phyloP scores from a whole-genome alignment of 345 rosid genomes.

The Rhizophora mangle region DNA sequence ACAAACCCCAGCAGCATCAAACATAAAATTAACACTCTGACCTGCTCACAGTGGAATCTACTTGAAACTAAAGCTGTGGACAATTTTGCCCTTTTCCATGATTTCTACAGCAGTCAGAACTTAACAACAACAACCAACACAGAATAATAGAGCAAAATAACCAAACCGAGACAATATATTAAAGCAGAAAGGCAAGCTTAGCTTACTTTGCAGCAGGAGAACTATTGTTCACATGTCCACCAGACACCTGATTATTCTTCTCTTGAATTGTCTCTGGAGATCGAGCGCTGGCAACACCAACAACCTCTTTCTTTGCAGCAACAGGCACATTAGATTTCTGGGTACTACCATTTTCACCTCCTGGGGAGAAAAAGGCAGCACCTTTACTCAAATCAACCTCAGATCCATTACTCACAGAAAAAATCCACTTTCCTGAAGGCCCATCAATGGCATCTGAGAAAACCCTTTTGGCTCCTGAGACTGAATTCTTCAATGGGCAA shows the following conservation, averaged over 20 bases:
- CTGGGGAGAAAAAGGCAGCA: conserved; percentile 40
- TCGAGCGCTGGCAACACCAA: conserved; percentile 29
- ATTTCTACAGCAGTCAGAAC: background rate
- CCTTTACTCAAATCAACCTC: conserved; percentile 41
- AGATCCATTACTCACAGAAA: conserved; percentile 39
- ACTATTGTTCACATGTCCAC: conserved; percentile 35
- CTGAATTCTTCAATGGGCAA: conserved; percentile 37
- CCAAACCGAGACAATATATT: conserved; percentile 1
- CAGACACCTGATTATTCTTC: conserved; percentile 32
- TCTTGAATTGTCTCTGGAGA: conserved; percentile 36
- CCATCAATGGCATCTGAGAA: conserved; percentile 62
- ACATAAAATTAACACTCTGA: background rate
- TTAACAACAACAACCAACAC: background rate
- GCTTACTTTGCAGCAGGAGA: conserved; percentile 67
- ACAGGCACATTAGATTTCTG: conserved; percentile 24
- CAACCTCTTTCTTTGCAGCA: conserved; percentile 28
- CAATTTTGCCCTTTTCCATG: background rate
- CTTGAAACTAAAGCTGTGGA: background rate
- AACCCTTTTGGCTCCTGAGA: conserved; percentile 64
- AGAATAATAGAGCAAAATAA: background rate
- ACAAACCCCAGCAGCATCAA: background rate
- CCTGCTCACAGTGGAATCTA: background rate
- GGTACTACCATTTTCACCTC: conserved; percentile 30
- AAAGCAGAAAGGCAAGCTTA: background rate
- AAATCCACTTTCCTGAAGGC: conserved; percentile 42